Evolutionary conservation across 2,329 filamentous ascomycete species (phyloP).

Genomic region (Sclerotinia spermophila): DNA sequence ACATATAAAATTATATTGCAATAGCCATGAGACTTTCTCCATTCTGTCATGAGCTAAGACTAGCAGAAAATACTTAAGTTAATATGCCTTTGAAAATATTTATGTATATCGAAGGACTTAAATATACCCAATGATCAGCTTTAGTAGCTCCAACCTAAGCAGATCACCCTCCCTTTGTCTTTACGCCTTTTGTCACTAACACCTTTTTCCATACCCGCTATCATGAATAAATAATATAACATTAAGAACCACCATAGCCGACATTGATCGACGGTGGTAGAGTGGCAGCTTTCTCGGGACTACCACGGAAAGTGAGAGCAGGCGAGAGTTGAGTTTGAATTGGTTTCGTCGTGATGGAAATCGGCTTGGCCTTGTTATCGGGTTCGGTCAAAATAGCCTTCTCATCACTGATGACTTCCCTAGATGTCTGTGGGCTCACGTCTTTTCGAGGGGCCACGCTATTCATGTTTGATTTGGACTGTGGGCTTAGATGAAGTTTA

Average conservation of each 20-base stretch:
- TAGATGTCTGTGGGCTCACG: background rate
- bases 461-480: constrained; percentile 13
- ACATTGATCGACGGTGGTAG: constrained; percentile 31
- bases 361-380: constrained; percentile 19
- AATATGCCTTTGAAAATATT: background rate
- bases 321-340: constrained; percentile 21
- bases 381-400: constrained; percentile 10
- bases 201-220: constrained; percentile 7
- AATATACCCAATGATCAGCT: constrained; percentile 1
- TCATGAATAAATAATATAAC: constrained; percentile 6
- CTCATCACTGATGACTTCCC: background rate
- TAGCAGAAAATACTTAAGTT: background rate
- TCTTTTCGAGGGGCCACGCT: constrained; percentile 18
- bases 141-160: constrained; percentile 2
- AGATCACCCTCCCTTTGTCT: constrained; percentile 2
- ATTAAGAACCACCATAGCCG: constrained; percentile 23
- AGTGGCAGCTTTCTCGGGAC: constrained; percentile 53
- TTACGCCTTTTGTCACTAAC: constrained; percentile 6
- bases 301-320: constrained; percentile 55
- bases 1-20: background rate
- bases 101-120: background rate
- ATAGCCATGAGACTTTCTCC: background rate
- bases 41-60: background rate
- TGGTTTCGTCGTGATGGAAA: constrained; percentile 20
- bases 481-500: constrained; percentile 27